Evolutionary conservation across 2,329 filamentous ascomycete species (phyloP).

Genomic region (Cladosporium sp.): DNA sequence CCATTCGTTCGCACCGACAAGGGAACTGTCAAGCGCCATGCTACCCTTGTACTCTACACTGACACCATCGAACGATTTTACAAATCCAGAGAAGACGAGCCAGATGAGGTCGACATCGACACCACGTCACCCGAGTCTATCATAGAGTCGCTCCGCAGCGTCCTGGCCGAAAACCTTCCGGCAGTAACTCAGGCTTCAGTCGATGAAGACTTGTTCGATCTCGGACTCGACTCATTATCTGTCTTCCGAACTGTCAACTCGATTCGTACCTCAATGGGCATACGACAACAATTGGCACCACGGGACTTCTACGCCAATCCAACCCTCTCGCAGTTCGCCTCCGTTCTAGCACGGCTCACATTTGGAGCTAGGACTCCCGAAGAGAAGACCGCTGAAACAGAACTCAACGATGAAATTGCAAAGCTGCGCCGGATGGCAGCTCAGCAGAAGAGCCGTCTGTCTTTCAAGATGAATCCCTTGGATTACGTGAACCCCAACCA

Average conservation of each 20-base stretch:
- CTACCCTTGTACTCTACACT: slow-evolving; percentile 44
- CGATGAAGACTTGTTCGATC: slow-evolving; percentile 33
- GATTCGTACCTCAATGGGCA: neutral
- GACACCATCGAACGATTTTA: slow-evolving; percentile 52
- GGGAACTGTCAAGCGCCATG: slow-evolving; percentile 46
- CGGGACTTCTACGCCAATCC: slow-evolving; percentile 6
- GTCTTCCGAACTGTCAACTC: neutral
- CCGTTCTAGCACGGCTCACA: neutral
- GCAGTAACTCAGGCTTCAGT: slow-evolving; percentile 20
- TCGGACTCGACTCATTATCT: slow-evolving; percentile 39
- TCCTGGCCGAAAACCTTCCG: slow-evolving; percentile 20
- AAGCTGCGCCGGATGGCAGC: neutral
- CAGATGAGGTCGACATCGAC: slow-evolving; percentile 10
- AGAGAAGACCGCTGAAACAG: neutral
- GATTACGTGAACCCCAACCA: slow-evolving; percentile 9
- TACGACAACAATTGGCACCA: neutral
- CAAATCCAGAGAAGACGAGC: neutral
- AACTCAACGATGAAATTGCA: neutral
- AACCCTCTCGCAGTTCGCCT: neutral
- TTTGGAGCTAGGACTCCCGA: neutral
- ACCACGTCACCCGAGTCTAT: slow-evolving; percentile 32
- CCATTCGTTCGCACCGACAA: slow-evolving; percentile 52
- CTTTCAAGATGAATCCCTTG: slow-evolving; percentile 6
- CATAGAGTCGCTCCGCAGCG: slow-evolving; percentile 13
- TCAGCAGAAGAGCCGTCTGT: neutral